Evolutionary conservation across 768 basidiomycete genomes (phyloP).

Genomic region (Plicaturopsis crispa): DNA sequence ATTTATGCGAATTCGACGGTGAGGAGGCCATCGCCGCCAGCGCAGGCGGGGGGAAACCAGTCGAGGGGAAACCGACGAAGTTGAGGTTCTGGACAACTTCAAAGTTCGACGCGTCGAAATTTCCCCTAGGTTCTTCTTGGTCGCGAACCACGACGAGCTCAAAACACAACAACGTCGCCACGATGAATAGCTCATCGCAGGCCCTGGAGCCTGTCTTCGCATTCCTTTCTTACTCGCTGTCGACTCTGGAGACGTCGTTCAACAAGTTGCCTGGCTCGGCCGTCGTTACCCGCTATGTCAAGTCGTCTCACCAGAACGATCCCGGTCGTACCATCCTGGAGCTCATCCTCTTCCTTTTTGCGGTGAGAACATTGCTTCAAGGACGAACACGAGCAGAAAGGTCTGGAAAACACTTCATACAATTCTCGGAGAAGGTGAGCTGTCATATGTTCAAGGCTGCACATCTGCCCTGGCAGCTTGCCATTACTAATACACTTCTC

Average conservation of each 20-base stretch:
- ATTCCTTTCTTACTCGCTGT: conserved; percentile 55
- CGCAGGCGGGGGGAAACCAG: no score
- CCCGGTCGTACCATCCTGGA: conserved; percentile 90
- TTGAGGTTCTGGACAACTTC: no score
- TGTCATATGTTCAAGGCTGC: not conserved
- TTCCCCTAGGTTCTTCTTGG: no score
- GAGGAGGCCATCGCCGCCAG: no score
- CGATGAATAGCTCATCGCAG: no score
- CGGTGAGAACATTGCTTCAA: conserved; percentile 84
- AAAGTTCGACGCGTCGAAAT: no score
- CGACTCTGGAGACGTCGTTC: conserved; percentile 58
- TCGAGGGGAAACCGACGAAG: no score
- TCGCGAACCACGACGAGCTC: no score
- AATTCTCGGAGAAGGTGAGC: conserved; percentile 83
- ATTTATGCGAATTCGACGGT: no score
- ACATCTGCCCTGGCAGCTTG: not conserved
- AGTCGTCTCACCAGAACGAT: conserved; percentile 93
- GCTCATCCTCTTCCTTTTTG: conserved; percentile 80
- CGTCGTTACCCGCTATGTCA: conserved; percentile 85
- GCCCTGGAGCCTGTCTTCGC: conserved; percentile 49
- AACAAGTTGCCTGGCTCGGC: conserved; percentile 75
- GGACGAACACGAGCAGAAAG: conserved; percentile 83
- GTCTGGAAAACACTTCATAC: conserved; percentile 81
- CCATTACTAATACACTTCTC: no score
- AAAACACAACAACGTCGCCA: no score